Evolutionary conservation across 345 rosid species (phyloP).

Genomic region (Atalantia buxifolia): DNA sequence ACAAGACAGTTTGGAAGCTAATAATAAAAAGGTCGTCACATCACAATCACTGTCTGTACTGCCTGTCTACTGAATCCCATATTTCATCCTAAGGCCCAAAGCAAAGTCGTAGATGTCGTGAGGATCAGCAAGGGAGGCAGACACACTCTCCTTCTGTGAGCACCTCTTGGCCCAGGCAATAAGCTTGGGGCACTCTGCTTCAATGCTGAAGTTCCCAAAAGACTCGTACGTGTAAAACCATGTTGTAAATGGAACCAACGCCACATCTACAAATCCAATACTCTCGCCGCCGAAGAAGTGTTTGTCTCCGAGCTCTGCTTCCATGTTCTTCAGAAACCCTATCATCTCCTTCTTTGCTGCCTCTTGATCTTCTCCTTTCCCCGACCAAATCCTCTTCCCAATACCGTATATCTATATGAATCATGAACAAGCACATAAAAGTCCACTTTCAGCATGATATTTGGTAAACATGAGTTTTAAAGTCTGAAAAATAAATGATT

Average conservation of each 20-base stretch:
- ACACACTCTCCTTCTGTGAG: background rate
- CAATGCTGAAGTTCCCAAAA: background rate
- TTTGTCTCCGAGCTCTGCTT: background rate
- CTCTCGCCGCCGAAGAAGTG: background rate
- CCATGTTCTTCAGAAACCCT: background rate
- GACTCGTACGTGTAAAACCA: constrained; percentile 2
- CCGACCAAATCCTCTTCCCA: background rate
- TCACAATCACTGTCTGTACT: too few species aligned
- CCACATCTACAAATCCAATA: constrained; percentile 2
- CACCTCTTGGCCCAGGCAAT: background rate
- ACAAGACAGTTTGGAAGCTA: too few species aligned
- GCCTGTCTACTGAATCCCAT: background rate
- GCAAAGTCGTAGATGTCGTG: background rate
- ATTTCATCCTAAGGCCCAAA: background rate
- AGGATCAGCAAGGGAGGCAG: background rate
- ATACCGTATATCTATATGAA: background rate
- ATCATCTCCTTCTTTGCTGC: background rate
- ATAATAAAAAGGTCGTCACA: too few species aligned
- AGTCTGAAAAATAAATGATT: too few species aligned
- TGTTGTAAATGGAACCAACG: background rate
- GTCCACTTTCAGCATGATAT: too few species aligned
- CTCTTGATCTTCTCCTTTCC: background rate
- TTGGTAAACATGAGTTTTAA: too few species aligned
- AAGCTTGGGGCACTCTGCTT: constrained; percentile 3
- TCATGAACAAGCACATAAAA: too few species aligned